Evolutionary conservation across 257 asterid species (phyloP).

Genomic region (Solanum sparsipilum): DNA sequence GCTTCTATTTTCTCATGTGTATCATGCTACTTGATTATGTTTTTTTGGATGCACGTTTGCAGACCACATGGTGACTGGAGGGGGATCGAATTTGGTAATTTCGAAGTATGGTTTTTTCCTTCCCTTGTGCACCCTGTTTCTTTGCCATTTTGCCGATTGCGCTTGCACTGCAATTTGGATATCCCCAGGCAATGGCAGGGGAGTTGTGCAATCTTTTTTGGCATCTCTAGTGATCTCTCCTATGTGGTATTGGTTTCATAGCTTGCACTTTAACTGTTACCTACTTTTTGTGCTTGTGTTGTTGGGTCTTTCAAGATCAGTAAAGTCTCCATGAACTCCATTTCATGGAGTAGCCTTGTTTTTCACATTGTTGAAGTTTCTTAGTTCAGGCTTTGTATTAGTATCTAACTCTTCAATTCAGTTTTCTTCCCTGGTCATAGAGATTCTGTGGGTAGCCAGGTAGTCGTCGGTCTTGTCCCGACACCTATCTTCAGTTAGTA

Average conservation of each 20-base stretch:
- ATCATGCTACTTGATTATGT: not conserved
- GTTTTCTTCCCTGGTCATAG: not conserved
- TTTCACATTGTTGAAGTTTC: not conserved
- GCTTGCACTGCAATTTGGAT: not conserved
- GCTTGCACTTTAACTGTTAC: not conserved
- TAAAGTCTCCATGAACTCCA: not conserved
- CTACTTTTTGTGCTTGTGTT: not conserved
- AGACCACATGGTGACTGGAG: not conserved
- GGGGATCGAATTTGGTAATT: not conserved
- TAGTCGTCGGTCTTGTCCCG: too few species aligned
- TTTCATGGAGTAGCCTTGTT: not conserved
- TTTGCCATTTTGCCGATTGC: too few species aligned
- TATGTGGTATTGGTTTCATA: not conserved
- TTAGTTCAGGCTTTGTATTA: not conserved
- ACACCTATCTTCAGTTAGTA: too few species aligned
- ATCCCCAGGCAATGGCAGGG: not conserved
- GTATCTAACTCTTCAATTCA: not conserved
- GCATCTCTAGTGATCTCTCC: not conserved
- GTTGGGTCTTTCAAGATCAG: not conserved
- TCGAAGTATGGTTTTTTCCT: not conserved
- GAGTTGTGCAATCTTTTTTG: not conserved
- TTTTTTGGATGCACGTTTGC: not conserved
- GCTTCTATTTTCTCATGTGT: too few species aligned
- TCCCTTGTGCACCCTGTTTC: too few species aligned
- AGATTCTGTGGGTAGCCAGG: not conserved